Base-by-base conservation (phyloP, 2,329 filamentous ascomycete species). In the Lasiodiplodia sp. region DNA sequence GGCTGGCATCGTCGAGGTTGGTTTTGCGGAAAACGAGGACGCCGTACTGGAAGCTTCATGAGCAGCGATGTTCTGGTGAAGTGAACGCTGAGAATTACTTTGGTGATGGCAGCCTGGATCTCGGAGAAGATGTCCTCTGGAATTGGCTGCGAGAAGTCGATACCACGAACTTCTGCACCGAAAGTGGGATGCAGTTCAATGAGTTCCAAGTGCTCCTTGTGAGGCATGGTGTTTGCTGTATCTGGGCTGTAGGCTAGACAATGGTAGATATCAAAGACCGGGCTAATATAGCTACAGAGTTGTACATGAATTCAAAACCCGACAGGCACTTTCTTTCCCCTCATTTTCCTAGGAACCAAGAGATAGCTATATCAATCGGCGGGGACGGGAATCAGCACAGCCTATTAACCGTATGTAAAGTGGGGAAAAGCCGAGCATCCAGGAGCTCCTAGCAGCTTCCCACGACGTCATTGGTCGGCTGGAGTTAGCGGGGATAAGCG, bases 1-100 rank as follows among this genome's bases (percentile, higher is more conserved):
- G 87, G 2, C 76, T 69, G 7, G 79, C 80, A 73, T 89, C 86
- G 67, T 82, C 79, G 11, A 89, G 78, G 16, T 78, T 78, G 1
- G 86, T 86, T 16, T 81, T 73, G 49, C 85, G 84, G 73, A 88
- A 84, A 23, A 87, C 82, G 47, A 82, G 77, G 23, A 87, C 82
- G 25, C 86, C 86, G 70, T 87, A 86, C 84, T 87, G 23, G 40
- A 71, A 52, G 28, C 11, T 21, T 21, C 2, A 28, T 60, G 2
- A 44, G 25, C 21, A 12, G 21, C 8, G 23, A n/a, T 52, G 11
- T 23, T 31, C 23, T n/a, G 49, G 4, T 4, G 37, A n/a, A 60
- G 37, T 18, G 37, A n/a, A n/a, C 31, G 21, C 2, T 44, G 16
- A 44, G 38, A 18, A 31, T 14, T 60, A 81, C 80, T 70, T 80